Evolutionary conservation across 495 filamentous ascomycete species (phyloP).

Genomic region (Tuber microsphaerosporum): DNA sequence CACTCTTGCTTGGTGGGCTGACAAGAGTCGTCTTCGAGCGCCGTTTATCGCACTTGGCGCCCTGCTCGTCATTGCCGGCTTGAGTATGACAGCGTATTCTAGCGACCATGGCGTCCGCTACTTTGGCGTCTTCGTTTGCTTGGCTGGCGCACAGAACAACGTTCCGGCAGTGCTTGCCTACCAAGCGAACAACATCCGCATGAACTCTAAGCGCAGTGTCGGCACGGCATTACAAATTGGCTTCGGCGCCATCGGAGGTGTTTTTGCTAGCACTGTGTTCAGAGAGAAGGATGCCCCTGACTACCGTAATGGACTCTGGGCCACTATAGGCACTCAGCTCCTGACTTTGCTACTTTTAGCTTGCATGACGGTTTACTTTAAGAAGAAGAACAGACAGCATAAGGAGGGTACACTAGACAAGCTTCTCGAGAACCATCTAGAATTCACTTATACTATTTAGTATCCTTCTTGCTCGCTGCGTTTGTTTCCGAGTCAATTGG

Average conservation of each 20-base stretch:
- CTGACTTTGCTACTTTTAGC: constrained; percentile 15
- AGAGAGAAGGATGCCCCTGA: constrained; percentile 52
- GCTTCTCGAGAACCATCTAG: constrained; percentile 26
- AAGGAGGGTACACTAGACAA: constrained; percentile 22
- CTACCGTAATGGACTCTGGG: constrained; percentile 54
- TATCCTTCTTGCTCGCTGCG: background rate
- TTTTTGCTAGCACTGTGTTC: constrained; percentile 53
- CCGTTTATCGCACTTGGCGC: constrained; percentile 52
- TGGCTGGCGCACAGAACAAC: constrained; percentile 52
- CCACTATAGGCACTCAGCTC: constrained; percentile 33
- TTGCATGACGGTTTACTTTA: constrained; percentile 27
- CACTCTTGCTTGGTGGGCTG: constrained; percentile 48
- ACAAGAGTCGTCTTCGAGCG: constrained; percentile 52
- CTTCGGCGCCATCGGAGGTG: constrained; percentile 55
- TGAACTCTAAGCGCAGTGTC: constrained; percentile 52
- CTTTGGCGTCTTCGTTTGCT: constrained; percentile 54
- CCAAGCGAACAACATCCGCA: constrained; percentile 60
- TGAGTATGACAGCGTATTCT: constrained; percentile 52
- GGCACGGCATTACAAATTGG: constrained; percentile 44
- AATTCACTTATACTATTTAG: constrained; percentile 37
- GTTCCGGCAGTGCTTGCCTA: constrained; percentile 54
- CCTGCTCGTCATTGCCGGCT: constrained; percentile 48
- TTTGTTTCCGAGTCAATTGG: background rate
- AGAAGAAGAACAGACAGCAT: constrained; percentile 36
- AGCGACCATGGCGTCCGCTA: constrained; percentile 48